phyloP scores from a whole-genome alignment of 306 rosid species.

The Glycine latifolia region DNA sequence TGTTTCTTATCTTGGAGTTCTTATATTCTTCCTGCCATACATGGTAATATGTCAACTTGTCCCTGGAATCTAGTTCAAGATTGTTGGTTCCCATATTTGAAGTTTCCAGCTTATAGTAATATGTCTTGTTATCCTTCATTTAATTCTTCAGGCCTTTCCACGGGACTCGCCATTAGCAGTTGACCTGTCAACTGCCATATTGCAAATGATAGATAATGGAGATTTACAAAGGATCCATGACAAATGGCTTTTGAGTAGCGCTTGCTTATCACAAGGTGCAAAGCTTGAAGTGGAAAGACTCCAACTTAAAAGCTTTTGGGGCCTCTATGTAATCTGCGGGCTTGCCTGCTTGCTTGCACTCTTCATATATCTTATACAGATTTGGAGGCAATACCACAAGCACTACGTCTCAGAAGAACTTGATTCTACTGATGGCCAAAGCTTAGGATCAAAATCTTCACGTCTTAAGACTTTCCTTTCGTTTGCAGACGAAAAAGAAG shows the following conservation, averaged over 20 bases:
- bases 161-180: slow-evolving; percentile 89
- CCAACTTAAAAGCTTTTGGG: slow-evolving; percentile 82
- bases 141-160: slow-evolving; percentile 76
- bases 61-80: no score
- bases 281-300: slow-evolving; percentile 79
- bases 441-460: slow-evolving; percentile 48
- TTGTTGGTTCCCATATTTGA: no score
- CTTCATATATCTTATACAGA: slow-evolving; percentile 54
- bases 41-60: no score
- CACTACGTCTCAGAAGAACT: slow-evolving; percentile 47
- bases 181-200: slow-evolving; percentile 87
- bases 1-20: no score
- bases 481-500: slow-evolving; percentile 78
- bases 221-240: slow-evolving; percentile 94
- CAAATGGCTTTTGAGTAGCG: slow-evolving; percentile 83
- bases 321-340: slow-evolving; percentile 79
- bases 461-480: slow-evolving; percentile 69
- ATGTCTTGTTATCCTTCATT: slow-evolving; percentile 13
- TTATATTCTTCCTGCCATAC: no score
- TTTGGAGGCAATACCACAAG: slow-evolving; percentile 65
- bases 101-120: background rate
- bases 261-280: slow-evolving; percentile 76
- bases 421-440: slow-evolving; percentile 28
- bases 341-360: slow-evolving; percentile 74
- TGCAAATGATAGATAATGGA: slow-evolving; percentile 79